Percentiles rank a stretch among this genome's conserved stretches.
phyloP scores from a whole-genome alignment of 2,329 filamentous ascomycete species.

The Keithomyces neogunnii region DNA sequence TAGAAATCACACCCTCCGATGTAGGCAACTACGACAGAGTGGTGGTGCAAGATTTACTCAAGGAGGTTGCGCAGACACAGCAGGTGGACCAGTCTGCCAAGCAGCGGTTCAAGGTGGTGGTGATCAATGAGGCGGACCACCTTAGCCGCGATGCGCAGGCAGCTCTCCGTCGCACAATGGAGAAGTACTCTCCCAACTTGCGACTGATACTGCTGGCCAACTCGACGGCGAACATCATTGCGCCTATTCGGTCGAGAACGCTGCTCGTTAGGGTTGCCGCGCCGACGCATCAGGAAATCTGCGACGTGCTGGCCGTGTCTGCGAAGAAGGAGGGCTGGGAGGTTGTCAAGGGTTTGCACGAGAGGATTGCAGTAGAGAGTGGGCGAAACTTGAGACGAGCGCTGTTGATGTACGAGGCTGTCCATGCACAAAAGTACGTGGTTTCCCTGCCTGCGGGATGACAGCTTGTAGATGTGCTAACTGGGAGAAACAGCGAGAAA shows the following conservation, averaged over 20 bases:
- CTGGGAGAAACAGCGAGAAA: slow-evolving; percentile 58
- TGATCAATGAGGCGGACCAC: slow-evolving; percentile 98
- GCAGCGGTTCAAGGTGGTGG: slow-evolving; percentile 95
- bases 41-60: slow-evolving; percentile 88
- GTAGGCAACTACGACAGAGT: slow-evolving; percentile 95
- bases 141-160: slow-evolving; percentile 91
- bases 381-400: slow-evolving; percentile 84
- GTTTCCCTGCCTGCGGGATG: not conserved
- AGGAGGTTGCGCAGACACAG: slow-evolving; percentile 97
- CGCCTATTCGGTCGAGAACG: slow-evolving; percentile 89
- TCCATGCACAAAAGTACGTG: slow-evolving; percentile 90
- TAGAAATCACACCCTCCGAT: slow-evolving; percentile 96
- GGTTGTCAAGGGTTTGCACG: slow-evolving; percentile 66
- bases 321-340: slow-evolving; percentile 79
- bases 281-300: slow-evolving; percentile 79
- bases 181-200: slow-evolving; percentile 96
- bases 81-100: slow-evolving; percentile 90
- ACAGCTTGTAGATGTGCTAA: too few species aligned
- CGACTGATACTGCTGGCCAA: slow-evolving; percentile 88
- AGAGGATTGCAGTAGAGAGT: slow-evolving; percentile 81
- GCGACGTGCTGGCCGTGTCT: slow-evolving; percentile 59
- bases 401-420: slow-evolving; percentile 92
- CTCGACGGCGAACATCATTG: slow-evolving; percentile 96
- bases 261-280: slow-evolving; percentile 87
- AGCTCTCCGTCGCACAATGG: slow-evolving; percentile 90